Base-by-base conservation (phyloP, 306 rosid species). In the Quercus agrifolia region DNA sequence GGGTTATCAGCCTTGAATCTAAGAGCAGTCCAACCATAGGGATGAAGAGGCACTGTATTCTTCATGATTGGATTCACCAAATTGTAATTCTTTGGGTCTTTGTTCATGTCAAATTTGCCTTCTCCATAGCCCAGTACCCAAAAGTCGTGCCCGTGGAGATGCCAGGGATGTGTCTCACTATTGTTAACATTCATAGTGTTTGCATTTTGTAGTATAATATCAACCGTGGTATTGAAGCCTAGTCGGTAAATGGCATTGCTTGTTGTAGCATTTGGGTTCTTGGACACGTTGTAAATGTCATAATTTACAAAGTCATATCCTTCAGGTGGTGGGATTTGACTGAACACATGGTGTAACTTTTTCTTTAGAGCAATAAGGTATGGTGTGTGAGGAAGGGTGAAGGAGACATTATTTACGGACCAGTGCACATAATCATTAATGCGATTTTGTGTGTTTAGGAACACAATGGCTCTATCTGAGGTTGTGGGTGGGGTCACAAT, bases 21-120 rank as follows among this genome's bases (percentile, higher is more conserved):
- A 84, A 94, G 28, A 3, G 99, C 95, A 8, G 99, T 94, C 97
- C 99, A 94, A 46, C 97, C 94, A 56, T 55, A 85, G 0, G 70
- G 81, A 74, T 94, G 99, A 82, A 94, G 77, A 0, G 97, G 83
- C 73, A 92, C 97, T 0, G 97, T 94, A 73, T 94, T 92, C 91
- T 94, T 94, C 92, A 77, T 87, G 1, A 94, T 91, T 2, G 97
- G 98, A 58, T 94, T 79, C 84, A 35, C 90, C 87, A 94, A 81
- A 57, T 94, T 94, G 87, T 90, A 92, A 3, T 83, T 87, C 56
- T 59, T 83, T 0, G 90, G 75, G 9, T 94, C 93, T 0, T 80
- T 94, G 12, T 68, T 25, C 0, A 61, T 18, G 61, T 92, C 90
- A 35, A 86, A 83, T 19, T 81, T 88, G 0, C 91, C 91, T 1